phyloP scores from a whole-genome alignment of 345 rosid species.

The Salix caprea region DNA sequence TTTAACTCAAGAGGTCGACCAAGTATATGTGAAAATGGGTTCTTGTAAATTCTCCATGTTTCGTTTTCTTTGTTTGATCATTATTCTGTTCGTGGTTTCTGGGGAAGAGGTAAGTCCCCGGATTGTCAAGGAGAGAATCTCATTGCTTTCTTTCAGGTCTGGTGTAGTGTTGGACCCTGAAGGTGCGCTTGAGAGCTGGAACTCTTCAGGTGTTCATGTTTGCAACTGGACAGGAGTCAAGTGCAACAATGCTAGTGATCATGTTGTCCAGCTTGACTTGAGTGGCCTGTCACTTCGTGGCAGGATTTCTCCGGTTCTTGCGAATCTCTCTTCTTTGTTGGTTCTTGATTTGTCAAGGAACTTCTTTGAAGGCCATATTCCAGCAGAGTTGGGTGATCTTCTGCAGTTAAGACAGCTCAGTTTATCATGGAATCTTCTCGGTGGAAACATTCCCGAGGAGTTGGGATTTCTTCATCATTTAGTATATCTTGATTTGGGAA shows the following conservation, averaged over 20 bases:
- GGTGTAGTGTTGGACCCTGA: slow-evolving; percentile 51
- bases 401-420: slow-evolving; percentile 49
- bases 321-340: slow-evolving; percentile 53
- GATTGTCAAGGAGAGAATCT: slow-evolving; percentile 33
- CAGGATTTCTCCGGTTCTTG: slow-evolving; percentile 52
- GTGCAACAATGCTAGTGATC: slow-evolving; percentile 49
- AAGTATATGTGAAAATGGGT: slow-evolving; percentile 27
- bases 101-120: slow-evolving; percentile 18
- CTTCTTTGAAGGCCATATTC: slow-evolving; percentile 58
- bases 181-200: slow-evolving; percentile 49
- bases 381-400: slow-evolving; percentile 56
- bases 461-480: slow-evolving; percentile 47
- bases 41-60: slow-evolving; percentile 31
- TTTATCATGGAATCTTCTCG: slow-evolving; percentile 61
- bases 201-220: slow-evolving; percentile 35
- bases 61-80: slow-evolving; percentile 27
- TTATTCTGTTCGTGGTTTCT: slow-evolving; percentile 21
- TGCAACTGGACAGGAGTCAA: slow-evolving; percentile 74
- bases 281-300: slow-evolving; percentile 57
- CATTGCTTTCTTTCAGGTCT: slow-evolving; percentile 57
- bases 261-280: slow-evolving; percentile 49
- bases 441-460: slow-evolving; percentile 56
- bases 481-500: slow-evolving; percentile 57
- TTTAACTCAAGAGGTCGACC: not conserved
- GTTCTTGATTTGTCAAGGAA: slow-evolving; percentile 76